These are phyloP conservation scores for Thermothelomyces thermophilus DNA, from an alignment of 2,329 filamentous ascomycete genomes.

Conservation along the genomic window DNA sequence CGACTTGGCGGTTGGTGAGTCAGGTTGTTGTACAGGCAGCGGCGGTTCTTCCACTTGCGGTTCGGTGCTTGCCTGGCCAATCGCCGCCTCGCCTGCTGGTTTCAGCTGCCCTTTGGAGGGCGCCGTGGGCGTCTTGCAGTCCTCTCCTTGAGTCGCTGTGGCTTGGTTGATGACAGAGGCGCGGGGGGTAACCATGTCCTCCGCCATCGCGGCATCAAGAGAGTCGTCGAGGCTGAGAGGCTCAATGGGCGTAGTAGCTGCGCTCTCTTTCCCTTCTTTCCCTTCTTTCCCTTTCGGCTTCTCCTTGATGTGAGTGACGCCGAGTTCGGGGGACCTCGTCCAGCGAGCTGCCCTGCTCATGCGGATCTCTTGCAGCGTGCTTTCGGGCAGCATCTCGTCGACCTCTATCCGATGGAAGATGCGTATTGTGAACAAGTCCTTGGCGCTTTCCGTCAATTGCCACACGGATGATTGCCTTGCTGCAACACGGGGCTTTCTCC, in stretches of 20 bases:
- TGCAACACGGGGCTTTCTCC: constrained; percentile 23
- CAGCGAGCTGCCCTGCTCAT: constrained; percentile 32
- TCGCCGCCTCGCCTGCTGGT: not conserved
- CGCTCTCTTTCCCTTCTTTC: constrained; percentile 28
- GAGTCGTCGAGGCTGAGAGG: constrained; percentile 46
- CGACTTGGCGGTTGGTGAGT: constrained; percentile 14
- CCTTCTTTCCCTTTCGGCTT: too few relatives aligned
- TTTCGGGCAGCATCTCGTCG: constrained; percentile 53
- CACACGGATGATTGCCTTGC: constrained; percentile 38
- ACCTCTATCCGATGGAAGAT: constrained; percentile 50
- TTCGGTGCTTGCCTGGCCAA: not conserved
- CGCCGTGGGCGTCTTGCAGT: constrained; percentile 15
- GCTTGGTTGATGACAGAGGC: constrained; percentile 19
- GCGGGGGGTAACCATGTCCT: constrained; percentile 29
- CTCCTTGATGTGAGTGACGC: constrained; percentile 23
- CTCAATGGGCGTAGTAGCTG: constrained; percentile 37
- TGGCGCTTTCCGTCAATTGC: constrained; percentile 50
- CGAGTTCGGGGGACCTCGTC: constrained; percentile 15
- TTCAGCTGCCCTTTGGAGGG: not conserved
- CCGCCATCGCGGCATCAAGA: constrained; percentile 33
- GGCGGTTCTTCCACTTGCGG: constrained; percentile 3
- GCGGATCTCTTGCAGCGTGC: constrained; percentile 42
- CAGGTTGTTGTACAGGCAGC: constrained; percentile 9
- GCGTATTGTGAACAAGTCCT: constrained; percentile 49
- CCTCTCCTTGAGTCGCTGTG: constrained; percentile 9